Percentiles rank a stretch among this genome's conserved stretches.
phyloP scores from a whole-genome alignment of 2,329 filamentous ascomycete species.

The Colletotrichum aenigma region DNA sequence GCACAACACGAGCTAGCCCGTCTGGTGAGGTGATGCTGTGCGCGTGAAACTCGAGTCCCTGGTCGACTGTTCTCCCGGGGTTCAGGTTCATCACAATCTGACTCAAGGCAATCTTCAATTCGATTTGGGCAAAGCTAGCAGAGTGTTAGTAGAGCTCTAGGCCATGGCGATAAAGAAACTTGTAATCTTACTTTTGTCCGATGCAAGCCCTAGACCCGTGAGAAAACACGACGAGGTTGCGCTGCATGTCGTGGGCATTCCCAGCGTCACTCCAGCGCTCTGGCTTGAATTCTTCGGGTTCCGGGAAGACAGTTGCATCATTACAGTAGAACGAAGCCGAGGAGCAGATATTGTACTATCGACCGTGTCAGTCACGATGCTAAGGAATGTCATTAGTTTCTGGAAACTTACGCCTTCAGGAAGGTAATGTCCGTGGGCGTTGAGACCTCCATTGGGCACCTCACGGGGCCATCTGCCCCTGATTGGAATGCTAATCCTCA shows the following conservation, averaged over 20 bases:
- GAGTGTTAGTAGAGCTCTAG: background rate
- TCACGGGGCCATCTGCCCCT: background rate
- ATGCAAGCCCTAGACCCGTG: background rate
- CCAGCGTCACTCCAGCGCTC: background rate
- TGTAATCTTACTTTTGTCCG: background rate
- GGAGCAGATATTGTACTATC: background rate
- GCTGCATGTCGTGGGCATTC: background rate
- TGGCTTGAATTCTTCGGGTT: background rate
- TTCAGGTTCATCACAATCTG: background rate
- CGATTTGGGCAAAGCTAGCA: background rate
- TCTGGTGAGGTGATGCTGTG: background rate
- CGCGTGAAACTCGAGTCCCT: background rate
- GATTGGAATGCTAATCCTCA: background rate
- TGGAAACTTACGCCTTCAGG: background rate
- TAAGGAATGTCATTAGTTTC: accelerated
- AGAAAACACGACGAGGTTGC: background rate
- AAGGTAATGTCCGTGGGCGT: background rate
- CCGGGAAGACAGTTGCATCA: background rate
- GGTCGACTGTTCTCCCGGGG: background rate
- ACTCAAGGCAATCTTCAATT: background rate
- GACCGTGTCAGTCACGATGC: background rate
- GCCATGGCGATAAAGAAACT: background rate
- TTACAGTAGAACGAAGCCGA: background rate
- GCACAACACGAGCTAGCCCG: background rate
- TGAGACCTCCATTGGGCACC: background rate